Evolutionary conservation across 75 land plant genomes (phyloP), one percentile per base, ranked within the genome.

Genomic region (Azolla pinnata): DNA sequence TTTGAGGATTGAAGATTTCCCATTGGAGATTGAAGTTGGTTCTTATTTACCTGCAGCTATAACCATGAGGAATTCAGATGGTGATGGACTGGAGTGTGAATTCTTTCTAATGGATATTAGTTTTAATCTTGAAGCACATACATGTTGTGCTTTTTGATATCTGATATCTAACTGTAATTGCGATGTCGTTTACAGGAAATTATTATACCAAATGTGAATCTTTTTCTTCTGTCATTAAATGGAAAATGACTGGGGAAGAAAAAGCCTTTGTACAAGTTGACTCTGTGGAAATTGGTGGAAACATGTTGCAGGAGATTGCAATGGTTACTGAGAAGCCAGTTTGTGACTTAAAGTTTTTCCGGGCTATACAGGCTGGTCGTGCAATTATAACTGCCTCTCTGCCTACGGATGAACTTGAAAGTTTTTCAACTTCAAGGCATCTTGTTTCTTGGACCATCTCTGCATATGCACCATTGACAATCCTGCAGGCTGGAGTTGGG

Each of bases 1-100:
- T 59, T 66, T 60, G 40, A 73, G 75, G 63, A 33, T 88, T 27
- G 83, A 60, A 56, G 70, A 67, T 29, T 78, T 85, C 51, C 96
- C 98, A 47, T 83, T 85, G 0, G 98, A 88, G 75, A 69, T 63
- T 40, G 80, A 69, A 57, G 79, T 88, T 46, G 87, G 81, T 44
- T 71, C 83, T 23, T 62, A 75, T 64, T 78, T 93, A 58, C 81
- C 79, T 31, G 96, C 80, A 65, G 83, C 87, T 59, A 83, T 88
- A 42, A 77, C 87, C 29, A 54, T 93, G 74, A 70, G 68, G 65
- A 67, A 75, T 57, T 52, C 77, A 20, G 46, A 67, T 62, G 95
- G 98, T 87, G 50, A 68, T 42, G 64, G n/a, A 29, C 48, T 31
- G 54, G 19, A 16, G 29, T 1, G 2, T 31, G 7, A 3, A 57